phyloP scores from a whole-genome alignment of 495 filamentous ascomycete genomes.

The Terfezia claveryi region DNA sequence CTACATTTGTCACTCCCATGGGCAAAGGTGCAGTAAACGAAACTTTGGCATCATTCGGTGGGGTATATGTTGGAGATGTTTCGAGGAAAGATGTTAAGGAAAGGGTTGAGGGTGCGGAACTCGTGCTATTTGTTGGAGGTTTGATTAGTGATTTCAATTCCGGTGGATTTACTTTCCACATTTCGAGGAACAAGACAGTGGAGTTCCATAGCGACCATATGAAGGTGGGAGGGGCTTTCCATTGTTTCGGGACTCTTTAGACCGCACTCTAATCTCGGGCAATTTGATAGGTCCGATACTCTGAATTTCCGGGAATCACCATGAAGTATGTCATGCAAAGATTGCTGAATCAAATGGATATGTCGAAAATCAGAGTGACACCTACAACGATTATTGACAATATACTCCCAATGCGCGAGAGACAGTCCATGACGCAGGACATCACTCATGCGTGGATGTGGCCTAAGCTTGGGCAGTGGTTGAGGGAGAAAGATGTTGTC shows the following conservation, averaged over 20 bases:
- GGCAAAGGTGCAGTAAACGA: slow-evolving; percentile 79
- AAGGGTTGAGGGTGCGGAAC: slow-evolving; percentile 55
- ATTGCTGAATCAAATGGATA: slow-evolving; percentile 37
- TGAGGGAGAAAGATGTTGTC: slow-evolving; percentile 53
- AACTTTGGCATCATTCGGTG: slow-evolving; percentile 49
- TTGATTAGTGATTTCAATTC: slow-evolving; percentile 87
- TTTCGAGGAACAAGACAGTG: slow-evolving; percentile 61
- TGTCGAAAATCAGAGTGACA: slow-evolving; percentile 32
- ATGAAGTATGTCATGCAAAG: slow-evolving; percentile 77
- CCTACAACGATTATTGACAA: slow-evolving; percentile 29
- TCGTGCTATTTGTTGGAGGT: slow-evolving; percentile 63
- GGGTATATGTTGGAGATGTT: slow-evolving; percentile 72
- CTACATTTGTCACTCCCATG: slow-evolving; percentile 78
- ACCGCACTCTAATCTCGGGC: slow-evolving; percentile 11
- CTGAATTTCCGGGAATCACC: slow-evolving; percentile 57
- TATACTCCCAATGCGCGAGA: slow-evolving; percentile 32
- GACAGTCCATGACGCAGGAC: slow-evolving; percentile 20
- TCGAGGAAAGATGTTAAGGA: slow-evolving; percentile 47
- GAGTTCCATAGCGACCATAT: slow-evolving; percentile 68
- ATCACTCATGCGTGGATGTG: slow-evolving; percentile 80
- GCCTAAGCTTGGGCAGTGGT: slow-evolving; percentile 57
- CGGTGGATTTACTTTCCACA: slow-evolving; percentile 60
- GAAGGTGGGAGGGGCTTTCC: slow-evolving; percentile 24
- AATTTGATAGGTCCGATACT: slow-evolving; percentile 32
- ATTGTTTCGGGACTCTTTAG: too few species aligned